Evolutionary conservation across 768 basidiomycete genomes (phyloP).

Genomic region (Hysterangium stoloniferum): DNA sequence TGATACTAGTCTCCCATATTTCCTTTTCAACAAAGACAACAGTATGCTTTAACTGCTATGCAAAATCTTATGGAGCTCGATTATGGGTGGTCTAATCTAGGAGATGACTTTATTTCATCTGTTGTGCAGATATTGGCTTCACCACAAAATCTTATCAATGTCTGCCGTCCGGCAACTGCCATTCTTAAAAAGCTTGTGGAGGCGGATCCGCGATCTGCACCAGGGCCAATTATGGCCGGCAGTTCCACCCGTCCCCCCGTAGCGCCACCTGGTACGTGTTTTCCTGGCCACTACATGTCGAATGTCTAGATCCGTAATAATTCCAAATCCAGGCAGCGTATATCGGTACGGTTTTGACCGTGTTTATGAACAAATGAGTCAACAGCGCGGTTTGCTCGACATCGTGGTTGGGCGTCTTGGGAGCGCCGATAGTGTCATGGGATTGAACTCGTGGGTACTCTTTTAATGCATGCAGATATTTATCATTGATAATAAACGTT

Average conservation of each 20-base stretch:
- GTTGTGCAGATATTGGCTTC: conserved; percentile 76
- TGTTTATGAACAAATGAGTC: conserved; percentile 77
- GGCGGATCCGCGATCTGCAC: conserved; percentile 65
- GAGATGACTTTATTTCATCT: conserved; percentile 63
- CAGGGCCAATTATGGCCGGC: conserved; percentile 49
- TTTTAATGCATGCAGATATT: background rate
- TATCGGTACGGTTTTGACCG: conserved; percentile 79
- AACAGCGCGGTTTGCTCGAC: conserved; percentile 61
- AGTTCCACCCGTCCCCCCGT: conserved; percentile 50
- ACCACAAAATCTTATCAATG: conserved; percentile 72
- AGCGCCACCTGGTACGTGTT: conserved; percentile 31
- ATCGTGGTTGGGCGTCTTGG: conserved; percentile 76
- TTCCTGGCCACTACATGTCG: background rate
- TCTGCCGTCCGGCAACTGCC: conserved; percentile 84
- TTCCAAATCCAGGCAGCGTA: conserved; percentile 43
- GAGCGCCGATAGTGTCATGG: conserved; percentile 80
- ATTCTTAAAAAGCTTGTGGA: conserved; percentile 87
- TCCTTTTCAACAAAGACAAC: conserved; percentile 3
- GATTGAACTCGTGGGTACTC: conserved; percentile 60
- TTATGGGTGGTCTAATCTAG: conserved; percentile 73
- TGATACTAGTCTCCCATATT: background rate
- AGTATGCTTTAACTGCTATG: conserved; percentile 83
- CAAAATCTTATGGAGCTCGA: conserved; percentile 85
- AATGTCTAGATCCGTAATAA: background rate
- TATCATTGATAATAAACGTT: conserved; percentile 13